A percentile compares a stretch with the other conserved stretches of the same genome.
These are phyloP conservation scores for Sarcocystis neurona DNA, from an alignment of 169 alveolate genomes.

Conservation along the genomic window DNA sequence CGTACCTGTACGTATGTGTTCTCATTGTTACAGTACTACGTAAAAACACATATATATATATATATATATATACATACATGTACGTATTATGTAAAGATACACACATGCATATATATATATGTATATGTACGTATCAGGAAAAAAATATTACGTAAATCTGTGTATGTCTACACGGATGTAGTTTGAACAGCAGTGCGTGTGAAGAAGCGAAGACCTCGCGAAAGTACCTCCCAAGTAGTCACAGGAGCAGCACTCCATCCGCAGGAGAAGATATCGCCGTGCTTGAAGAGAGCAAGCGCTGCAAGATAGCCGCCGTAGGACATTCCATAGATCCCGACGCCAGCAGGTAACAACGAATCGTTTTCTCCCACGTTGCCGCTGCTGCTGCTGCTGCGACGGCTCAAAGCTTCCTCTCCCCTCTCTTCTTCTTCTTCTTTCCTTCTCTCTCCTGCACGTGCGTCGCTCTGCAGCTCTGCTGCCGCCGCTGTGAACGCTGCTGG, in stretches of 20 bases:
- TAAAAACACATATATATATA: too few relatives aligned
- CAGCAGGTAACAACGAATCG: neutral
- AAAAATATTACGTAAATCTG: too few relatives aligned
- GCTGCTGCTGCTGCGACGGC: neutral
- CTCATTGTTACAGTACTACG: too few relatives aligned
- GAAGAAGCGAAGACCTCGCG: too few relatives aligned
- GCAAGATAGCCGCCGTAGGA: slow-evolving; percentile 56
- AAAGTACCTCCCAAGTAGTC: slow-evolving; percentile 59
- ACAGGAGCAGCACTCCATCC: slow-evolving; percentile 52
- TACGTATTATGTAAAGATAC: neutral
- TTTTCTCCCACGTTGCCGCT: slow-evolving; percentile 3
- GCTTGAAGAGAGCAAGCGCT: slow-evolving; percentile 38
- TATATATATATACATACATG: neutral
- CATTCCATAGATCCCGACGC: slow-evolving; percentile 57
- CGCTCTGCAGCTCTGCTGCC: too few relatives aligned
- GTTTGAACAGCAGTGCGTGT: too few relatives aligned
- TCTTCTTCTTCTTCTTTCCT: neutral
- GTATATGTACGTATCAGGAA: neutral
- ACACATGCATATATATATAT: neutral
- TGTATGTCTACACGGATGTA: too few relatives aligned
- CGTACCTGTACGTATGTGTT: too few relatives aligned
- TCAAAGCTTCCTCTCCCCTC: neutral
- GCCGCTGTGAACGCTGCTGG: too few relatives aligned
- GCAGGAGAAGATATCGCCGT: slow-evolving; percentile 41
- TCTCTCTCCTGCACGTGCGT: neutral